phyloP scores from a whole-genome alignment of 805 yeast species.

The Candida saitoana region DNA sequence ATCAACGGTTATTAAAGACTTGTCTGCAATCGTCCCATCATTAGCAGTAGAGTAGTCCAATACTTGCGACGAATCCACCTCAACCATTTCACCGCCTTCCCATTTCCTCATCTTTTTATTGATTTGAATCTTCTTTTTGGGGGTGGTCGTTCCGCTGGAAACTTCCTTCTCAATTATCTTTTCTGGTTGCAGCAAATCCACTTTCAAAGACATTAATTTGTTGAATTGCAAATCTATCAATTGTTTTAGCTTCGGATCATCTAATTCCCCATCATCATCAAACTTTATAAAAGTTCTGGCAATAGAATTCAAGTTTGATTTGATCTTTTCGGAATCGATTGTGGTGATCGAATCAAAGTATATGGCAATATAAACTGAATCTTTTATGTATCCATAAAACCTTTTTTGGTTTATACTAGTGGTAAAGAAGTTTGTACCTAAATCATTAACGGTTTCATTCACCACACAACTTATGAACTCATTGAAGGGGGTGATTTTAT shows the following conservation, averaged over 20 bases:
- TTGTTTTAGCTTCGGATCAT: slow-evolving; percentile 23
- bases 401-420: slow-evolving; percentile 27
- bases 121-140: slow-evolving; percentile 6
- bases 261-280: slow-evolving; percentile 17
- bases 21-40: slow-evolving; percentile 7
- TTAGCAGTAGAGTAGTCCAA: slow-evolving; percentile 31
- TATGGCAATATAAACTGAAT: slow-evolving; percentile 29
- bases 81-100: slow-evolving; percentile 37
- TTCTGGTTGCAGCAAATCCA: slow-evolving; percentile 1
- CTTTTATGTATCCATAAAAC: slow-evolving; percentile 28
- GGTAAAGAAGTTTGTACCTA: slow-evolving; percentile 33
- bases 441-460: slow-evolving; percentile 28
- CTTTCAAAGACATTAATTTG: slow-evolving; percentile 30
- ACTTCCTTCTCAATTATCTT: slow-evolving; percentile 6
- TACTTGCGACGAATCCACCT: slow-evolving; percentile 15
- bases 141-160: slow-evolving; percentile 9
- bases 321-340: slow-evolving; percentile 35
- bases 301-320: slow-evolving; percentile 26
- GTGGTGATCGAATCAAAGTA: slow-evolving; percentile 38
- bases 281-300: slow-evolving; percentile 30
- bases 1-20: slow-evolving; percentile 18
- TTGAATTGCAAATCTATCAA: slow-evolving; percentile 37
- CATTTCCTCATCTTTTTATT: slow-evolving; percentile 41
- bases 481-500: slow-evolving; percentile 35
- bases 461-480: slow-evolving; percentile 33